Conservation (phyloP, 2,329 filamentous ascomycete species). For the Aciculosporium take region DNA sequence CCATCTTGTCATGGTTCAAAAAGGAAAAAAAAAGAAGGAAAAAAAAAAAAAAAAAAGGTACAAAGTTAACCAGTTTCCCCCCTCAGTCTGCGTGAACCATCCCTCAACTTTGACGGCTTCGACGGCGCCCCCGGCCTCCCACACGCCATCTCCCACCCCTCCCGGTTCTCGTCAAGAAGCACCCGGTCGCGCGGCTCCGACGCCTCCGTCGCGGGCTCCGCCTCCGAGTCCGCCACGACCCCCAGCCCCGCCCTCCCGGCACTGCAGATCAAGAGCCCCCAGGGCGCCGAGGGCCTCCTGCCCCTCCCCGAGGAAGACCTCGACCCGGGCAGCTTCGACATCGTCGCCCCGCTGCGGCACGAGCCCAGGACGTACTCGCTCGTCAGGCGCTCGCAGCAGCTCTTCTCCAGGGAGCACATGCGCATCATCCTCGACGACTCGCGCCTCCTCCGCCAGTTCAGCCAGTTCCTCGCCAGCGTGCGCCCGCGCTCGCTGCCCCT, state of each 20-base stretch:
- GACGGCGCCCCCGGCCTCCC: no score
- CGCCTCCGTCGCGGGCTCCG: background rate
- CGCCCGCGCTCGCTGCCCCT: conserved; percentile 49
- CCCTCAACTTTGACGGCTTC: conserved; percentile 1
- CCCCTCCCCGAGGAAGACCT: conserved; percentile 1
- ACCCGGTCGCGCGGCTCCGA: no score
- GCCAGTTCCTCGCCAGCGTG: conserved; percentile 45
- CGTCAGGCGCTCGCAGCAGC: conserved; percentile 47
- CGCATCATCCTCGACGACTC: conserved; percentile 50
- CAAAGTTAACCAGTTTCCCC: no score
- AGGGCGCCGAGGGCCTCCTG: background rate
- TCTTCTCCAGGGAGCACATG: conserved; percentile 54
- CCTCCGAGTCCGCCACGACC: background rate
- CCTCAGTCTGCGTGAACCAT: background rate
- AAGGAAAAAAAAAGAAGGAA: no score
- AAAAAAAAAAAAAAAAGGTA: no score
- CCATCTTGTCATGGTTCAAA: no score
- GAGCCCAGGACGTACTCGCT: conserved; percentile 29
- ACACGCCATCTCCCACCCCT: no score
- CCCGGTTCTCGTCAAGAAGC: no score
- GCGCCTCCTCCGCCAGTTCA: conserved; percentile 49
- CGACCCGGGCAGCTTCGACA: conserved; percentile 2
- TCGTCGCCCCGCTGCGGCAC: background rate
- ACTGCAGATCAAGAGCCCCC: background rate
- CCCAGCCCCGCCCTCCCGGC: background rate